Percentiles rank a stretch among this genome's conserved stretches.
Evolutionary conservation across 148 eudicot genomes (phyloP).

Genomic region (Vaccinium darrowii): DNA sequence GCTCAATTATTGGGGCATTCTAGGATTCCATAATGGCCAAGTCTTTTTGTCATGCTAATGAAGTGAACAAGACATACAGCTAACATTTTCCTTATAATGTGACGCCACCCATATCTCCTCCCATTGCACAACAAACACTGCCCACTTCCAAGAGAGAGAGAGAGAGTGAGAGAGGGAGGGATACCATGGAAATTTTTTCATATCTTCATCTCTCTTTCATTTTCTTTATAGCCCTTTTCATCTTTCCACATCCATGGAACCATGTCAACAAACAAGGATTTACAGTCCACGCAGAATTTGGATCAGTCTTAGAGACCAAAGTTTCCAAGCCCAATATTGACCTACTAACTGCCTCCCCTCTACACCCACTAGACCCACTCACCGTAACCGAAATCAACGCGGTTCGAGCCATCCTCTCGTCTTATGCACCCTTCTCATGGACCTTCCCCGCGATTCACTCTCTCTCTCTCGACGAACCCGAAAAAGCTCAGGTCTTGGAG

Average conservation of each 20-base stretch:
- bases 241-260: conserved; percentile 16
- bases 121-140: not conserved
- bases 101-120: not conserved
- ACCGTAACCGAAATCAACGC: conserved; percentile 27
- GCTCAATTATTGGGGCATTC: not conserved
- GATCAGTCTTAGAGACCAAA: not conserved
- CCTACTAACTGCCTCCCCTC: conserved; percentile 7
- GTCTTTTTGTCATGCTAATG: not conserved
- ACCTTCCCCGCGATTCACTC: conserved; percentile 21
- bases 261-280: not conserved
- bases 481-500: conserved; percentile 17
- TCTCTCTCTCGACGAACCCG: conserved; percentile 24
- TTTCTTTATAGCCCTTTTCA: conserved; percentile 10
- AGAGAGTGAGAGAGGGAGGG: not conserved
- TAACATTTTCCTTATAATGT: not conserved
- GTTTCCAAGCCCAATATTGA: not conserved
- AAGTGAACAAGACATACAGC: not conserved
- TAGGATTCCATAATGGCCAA: not conserved
- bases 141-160: not conserved
- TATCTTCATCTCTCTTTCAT: conserved; percentile 15
- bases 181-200: conserved; percentile 5
- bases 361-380: conserved; percentile 36
- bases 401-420: conserved; percentile 20
- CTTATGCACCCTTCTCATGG: conserved; percentile 11
- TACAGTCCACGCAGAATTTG: not conserved